Base-by-base conservation (phyloP, 1,139 yeast species). In the Blastobotrys arbuscula region DNA sequence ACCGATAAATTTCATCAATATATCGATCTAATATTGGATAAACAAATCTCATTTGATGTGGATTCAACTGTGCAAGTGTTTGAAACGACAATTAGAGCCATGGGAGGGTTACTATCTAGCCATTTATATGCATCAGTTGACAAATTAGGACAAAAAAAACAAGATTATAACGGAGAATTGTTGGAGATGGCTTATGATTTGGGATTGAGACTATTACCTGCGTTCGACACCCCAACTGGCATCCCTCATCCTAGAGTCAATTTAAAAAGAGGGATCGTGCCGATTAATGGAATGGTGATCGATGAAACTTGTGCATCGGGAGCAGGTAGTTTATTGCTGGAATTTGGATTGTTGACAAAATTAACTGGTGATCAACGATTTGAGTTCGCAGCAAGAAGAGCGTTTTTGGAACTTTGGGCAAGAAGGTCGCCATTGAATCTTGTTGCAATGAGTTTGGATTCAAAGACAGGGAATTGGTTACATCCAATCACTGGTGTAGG, bases 81-180 rank as follows among this genome's bases (percentile, higher is more conserved):
- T 66, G 97, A 89, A 64, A 76, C 86, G 5, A 80, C 89, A 4
- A 90, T 88, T 56, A 75, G 97, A 60, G 88, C 89, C 95, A 71
- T 90, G 44, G 97, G 97, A 39, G 97, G 97, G 0, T 72, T 89
- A 34, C 59, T 89, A 21, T 82, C 92, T 1, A 78, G 86, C 0
- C 97, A 90, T 67, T 66, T 88, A 45, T 79, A 84, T 58, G 84
- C 85, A 0, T 71, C 81, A 0, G 89, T 84, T 56, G 72, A 75
- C 0, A 66, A 74, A 24, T 65, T 71, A 49, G 78, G 77, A n/a
- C 72, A 68, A 59, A 53, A 66, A 39, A 67, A 75, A 26, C 61
- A 60, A 0, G 65, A 65, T 0, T 88, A 89, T 61, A 79, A 84
- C 61, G 95, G 95, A 1, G 80, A 79, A 52, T 67, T 89, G 28